Evolutionary conservation across 768 basidiomycete genomes (phyloP), one percentile per base, ranked within the genome.

Genomic region (Boletus sensibilis): DNA sequence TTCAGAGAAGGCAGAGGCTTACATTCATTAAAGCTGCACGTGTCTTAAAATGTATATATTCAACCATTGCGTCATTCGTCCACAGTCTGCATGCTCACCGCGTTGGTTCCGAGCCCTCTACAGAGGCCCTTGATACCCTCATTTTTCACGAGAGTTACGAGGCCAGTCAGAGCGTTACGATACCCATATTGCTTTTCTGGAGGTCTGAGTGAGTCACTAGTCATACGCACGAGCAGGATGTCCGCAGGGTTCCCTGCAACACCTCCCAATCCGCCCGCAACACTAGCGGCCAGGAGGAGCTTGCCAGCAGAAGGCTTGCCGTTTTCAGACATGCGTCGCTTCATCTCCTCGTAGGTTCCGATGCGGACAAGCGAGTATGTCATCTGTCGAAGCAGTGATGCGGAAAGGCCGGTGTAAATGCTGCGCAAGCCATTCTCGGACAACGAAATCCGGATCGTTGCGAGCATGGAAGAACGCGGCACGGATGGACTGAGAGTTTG

Each of bases 301-400:
- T 78, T 74, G n/a, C 74, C 63, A 0, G 82, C 72, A 8, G 83
- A 82, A n/a, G 84, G 78, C 12, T 75, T 77, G 4, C 82, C 79
- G 33, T 78, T 70, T 58, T 69, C 68, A 13, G 83, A 79, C 46
- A 91, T 67, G 14, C 74, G 74, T 20, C 75, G 72, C 65, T 92
- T 92, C 68, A 90, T 78, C 50, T 84, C 82, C 65, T 95, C 93
- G 66, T 94, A 94, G 21, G 78, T 82, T 23, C 92, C 92, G 31
- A 94, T 74, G 33, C 93, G 85, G 51, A 92, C 90, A 44, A 94
- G 82, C 0, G 91, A 91, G 66, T 95, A 95, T 11, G 91, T 86
- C 92, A 94, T 93, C 74, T 95, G 93, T 50, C 93, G 82, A 70
- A 94, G 77, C 23, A 93, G 71, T 3, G 92, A 91, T 5, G 92